Evolutionary conservation across 768 basidiomycete species (phyloP), one percentile per base, ranked within the genome.

Genomic region (Suillus placidus): DNA sequence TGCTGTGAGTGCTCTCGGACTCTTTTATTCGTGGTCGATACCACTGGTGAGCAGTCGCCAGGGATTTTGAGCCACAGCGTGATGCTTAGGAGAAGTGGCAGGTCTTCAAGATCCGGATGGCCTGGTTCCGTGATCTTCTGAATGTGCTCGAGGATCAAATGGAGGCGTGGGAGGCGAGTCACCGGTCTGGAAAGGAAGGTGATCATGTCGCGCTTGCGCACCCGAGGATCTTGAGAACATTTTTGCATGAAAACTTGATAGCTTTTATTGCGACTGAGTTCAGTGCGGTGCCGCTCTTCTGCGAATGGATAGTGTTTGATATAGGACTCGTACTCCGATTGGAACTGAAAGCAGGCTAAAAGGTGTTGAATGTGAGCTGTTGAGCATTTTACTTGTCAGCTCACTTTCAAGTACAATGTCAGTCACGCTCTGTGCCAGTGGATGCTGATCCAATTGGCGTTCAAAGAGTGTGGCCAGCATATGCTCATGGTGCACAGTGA

Each of bases 221-320:
- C 80, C 30, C 90, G 85, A 14, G 88, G 85, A 68, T 94, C 87
- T 52, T 81, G 80, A 2, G 87, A 83, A 43, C 86, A 85, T 34
- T 82, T 81, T 70, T 88, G 84, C 35, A 93, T 79, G 71, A 94
- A 93, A n/a, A 78, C 74, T 64, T 85, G 84, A 73, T 96, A 97
- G 3, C 76, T 78, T 13, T 82, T 78, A 74, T 94, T 96, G 35
- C 80, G 81, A 63, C 84, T 87, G 51, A 92, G 82, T 72, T 96
- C 92, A 37, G 87, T 85, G 61, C 91, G 89, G 71, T 96, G 93
- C 32, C 83, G 83, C 12, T 92, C 91, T 72, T 95, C 92, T 1
- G 95, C 87, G 54, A 96, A 81, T 4, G 94, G 94, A 67, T 95
- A 96, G 67, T 94, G 88, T 72, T 94, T 92, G 77, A 95, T 92